These are phyloP conservation scores for Phlebopus sp. DNA, from an alignment of 1,284 basidiomycete genomes.

Conservation along the genomic window DNA sequence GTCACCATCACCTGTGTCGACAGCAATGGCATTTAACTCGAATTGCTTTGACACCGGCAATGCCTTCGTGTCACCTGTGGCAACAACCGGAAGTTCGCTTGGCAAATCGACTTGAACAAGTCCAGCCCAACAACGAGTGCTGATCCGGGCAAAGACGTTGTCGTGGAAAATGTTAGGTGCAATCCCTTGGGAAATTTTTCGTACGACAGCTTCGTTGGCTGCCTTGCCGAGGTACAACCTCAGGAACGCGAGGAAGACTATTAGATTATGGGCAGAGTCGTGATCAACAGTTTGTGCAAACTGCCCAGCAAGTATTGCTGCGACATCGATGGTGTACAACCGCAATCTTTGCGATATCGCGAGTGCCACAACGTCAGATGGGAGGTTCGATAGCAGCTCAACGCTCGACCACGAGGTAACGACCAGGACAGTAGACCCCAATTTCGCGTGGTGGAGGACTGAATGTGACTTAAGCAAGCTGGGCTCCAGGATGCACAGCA, in stretches of 20 bases:
- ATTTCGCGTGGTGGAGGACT: conserved; percentile 55
- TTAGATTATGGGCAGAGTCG: conserved; percentile 47
- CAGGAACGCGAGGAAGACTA: conserved; percentile 65
- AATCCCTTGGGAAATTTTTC: conserved; percentile 45
- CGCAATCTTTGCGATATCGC: conserved; percentile 49
- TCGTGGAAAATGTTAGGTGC: conserved; percentile 43
- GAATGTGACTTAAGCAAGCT: conserved; percentile 65
- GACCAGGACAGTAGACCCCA: conserved; percentile 57
- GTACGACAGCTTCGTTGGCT: conserved; percentile 52
- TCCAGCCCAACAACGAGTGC: conserved; percentile 53
- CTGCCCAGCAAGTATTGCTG: conserved; percentile 38
- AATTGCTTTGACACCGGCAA: conserved; percentile 50
- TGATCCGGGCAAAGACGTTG: conserved; percentile 46
- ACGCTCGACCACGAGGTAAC: conserved; percentile 58
- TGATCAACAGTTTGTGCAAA: conserved; percentile 33
- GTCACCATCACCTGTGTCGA: conserved; percentile 53
- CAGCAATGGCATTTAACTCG: conserved; percentile 68
- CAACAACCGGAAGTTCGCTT: conserved; percentile 11
- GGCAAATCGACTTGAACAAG: conserved; percentile 51
- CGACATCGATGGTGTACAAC: conserved; percentile 58
- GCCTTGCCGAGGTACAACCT: conserved; percentile 66
- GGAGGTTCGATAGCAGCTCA: conserved; percentile 58
- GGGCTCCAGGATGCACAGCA: conserved; percentile 70
- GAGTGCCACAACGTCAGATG: conserved; percentile 39
- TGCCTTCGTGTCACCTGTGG: conserved; percentile 20